Evolutionary conservation across 2,329 filamentous ascomycete species (phyloP).

Genomic region (Anisogramma anomala): DNA sequence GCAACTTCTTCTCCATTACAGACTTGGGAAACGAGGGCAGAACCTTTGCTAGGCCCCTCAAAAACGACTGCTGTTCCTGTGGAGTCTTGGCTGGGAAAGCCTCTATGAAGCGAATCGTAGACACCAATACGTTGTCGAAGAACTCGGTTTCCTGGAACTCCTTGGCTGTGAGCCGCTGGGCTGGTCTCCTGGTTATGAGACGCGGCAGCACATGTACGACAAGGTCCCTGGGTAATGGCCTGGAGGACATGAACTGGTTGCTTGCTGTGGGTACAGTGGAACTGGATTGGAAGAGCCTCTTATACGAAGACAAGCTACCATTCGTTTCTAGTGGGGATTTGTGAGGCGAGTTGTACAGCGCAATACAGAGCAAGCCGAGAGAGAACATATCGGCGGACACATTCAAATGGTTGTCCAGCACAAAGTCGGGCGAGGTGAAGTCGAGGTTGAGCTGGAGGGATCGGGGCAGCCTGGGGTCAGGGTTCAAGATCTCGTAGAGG

Average conservation of each 20-base stretch:
- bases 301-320: slow-evolving; percentile 72
- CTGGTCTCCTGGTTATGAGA: slow-evolving; percentile 76
- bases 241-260: slow-evolving; percentile 77
- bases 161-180: slow-evolving; percentile 72
- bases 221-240: slow-evolving; percentile 70
- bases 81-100: slow-evolving; percentile 82
- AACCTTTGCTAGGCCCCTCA: slow-evolving; percentile 78
- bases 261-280: slow-evolving; percentile 64
- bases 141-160: slow-evolving; percentile 94
- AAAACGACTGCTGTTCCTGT: slow-evolving; percentile 81
- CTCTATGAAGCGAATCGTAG: slow-evolving; percentile 90
- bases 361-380: slow-evolving; percentile 74
- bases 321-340: slow-evolving; percentile 73
- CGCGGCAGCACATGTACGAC: slow-evolving; percentile 64
- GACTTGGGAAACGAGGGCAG: slow-evolving; percentile 85
- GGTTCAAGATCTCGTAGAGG: slow-evolving; percentile 71
- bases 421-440: slow-evolving; percentile 89
- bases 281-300: slow-evolving; percentile 67
- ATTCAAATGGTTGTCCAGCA: slow-evolving; percentile 80
- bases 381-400: slow-evolving; percentile 86
- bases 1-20: slow-evolving; percentile 86
- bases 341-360: slow-evolving; percentile 92
- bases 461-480: slow-evolving; percentile 71
- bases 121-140: slow-evolving; percentile 94
- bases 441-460: slow-evolving; percentile 84